These are phyloP conservation scores for Alternaria alternata DNA, from an alignment of 2,329 filamentous ascomycete species.

Conservation along the genomic window DNA sequence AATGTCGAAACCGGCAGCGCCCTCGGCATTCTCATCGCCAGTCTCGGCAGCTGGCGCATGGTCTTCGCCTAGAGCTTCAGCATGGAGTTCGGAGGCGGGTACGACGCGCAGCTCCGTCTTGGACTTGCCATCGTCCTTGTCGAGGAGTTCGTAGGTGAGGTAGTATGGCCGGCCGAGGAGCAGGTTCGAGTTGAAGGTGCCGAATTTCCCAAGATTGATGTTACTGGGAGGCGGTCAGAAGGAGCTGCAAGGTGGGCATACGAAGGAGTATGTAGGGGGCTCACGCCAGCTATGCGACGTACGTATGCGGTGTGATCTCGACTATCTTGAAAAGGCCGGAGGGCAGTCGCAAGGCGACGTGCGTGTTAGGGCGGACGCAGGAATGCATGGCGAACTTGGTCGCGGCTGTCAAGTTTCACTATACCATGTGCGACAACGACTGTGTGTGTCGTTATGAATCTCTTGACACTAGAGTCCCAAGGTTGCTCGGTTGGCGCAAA, in stretches of 20 bases:
- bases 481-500: background rate
- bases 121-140: slow-evolving; percentile 68
- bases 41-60: slow-evolving; percentile 50
- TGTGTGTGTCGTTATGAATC: background rate
- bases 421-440: slow-evolving; percentile 16
- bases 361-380: slow-evolving; percentile 59
- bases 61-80: slow-evolving; percentile 71
- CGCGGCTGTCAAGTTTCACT: slow-evolving; percentile 3
- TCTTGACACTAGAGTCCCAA: background rate
- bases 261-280: slow-evolving; percentile 23
- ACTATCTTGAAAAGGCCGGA: slow-evolving; percentile 66
- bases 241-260: background rate
- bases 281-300: slow-evolving; percentile 57
- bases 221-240: slow-evolving; percentile 63
- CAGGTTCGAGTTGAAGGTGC: slow-evolving; percentile 86
- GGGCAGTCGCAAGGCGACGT: slow-evolving; percentile 64
- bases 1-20: slow-evolving; percentile 54
- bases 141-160: slow-evolving; percentile 87
- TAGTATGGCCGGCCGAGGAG: slow-evolving; percentile 91
- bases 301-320: slow-evolving; percentile 70
- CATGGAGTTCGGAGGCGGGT: slow-evolving; percentile 81
- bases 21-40: slow-evolving; percentile 44
- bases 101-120: slow-evolving; percentile 80
- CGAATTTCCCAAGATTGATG: slow-evolving; percentile 91
- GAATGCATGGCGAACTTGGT: slow-evolving; percentile 52